Evolutionary conservation across 2,329 filamentous ascomycete species (phyloP).

Genomic region (Periconia macrospinosa): DNA sequence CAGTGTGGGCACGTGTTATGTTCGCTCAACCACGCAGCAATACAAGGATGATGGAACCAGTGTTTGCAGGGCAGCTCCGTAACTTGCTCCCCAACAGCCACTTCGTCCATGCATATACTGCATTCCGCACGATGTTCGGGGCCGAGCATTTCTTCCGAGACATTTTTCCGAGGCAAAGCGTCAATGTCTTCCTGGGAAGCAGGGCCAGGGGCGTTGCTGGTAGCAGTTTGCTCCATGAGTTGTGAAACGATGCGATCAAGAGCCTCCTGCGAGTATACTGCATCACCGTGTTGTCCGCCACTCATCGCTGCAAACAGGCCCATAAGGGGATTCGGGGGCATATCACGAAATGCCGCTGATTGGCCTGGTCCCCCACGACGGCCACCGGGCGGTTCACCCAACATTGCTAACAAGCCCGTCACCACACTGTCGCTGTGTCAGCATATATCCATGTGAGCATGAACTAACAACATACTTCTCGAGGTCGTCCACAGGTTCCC

Average conservation of each 20-base stretch:
- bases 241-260: slow-evolving; percentile 85
- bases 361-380: slow-evolving; percentile 3
- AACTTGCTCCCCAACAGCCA: slow-evolving; percentile 72
- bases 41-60: slow-evolving; percentile 88
- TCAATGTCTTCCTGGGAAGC: slow-evolving; percentile 75
- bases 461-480: slow-evolving; percentile 42
- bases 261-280: slow-evolving; percentile 87
- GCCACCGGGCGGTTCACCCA: slow-evolving; percentile 29
- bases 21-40: slow-evolving; percentile 80
- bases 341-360: neutral
- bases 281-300: slow-evolving; percentile 65
- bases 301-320: slow-evolving; percentile 45
- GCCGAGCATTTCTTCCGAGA: slow-evolving; percentile 71
- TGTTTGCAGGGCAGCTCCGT: slow-evolving; percentile 83
- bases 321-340: slow-evolving; percentile 45
- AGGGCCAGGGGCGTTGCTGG: slow-evolving; percentile 78
- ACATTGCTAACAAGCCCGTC: slow-evolving; percentile 35
- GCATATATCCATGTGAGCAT: slow-evolving; percentile 3
- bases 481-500: slow-evolving; percentile 52
- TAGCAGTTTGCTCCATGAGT: slow-evolving; percentile 81
- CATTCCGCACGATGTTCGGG: slow-evolving; percentile 74
- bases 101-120: slow-evolving; percentile 91
- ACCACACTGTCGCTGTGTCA: slow-evolving; percentile 31
- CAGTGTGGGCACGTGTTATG: slow-evolving; percentile 93
- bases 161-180: slow-evolving; percentile 69